Evolutionary conservation across 2,329 filamentous ascomycete genomes (phyloP).

Genomic region (Anthostomella pinea): DNA sequence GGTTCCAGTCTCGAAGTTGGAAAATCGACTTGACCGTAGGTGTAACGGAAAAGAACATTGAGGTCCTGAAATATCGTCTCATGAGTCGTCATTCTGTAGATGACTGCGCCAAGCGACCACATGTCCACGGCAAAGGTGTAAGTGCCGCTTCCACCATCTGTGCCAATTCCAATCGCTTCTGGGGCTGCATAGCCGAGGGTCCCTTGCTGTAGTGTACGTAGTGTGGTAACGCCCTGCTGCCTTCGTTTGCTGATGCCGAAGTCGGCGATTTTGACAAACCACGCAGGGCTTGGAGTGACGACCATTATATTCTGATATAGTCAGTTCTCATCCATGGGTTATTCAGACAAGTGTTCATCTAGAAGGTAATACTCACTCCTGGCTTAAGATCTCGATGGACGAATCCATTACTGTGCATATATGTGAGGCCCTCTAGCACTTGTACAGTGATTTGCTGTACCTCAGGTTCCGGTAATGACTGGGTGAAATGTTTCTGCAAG

Average conservation of each 20-base stretch:
- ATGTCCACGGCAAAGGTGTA: constrained; percentile 23
- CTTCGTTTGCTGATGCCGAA: constrained; percentile 27
- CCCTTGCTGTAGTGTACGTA: constrained; percentile 13
- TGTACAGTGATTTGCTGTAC: constrained; percentile 7
- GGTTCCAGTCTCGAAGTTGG: no score
- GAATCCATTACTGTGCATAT: constrained; percentile 14
- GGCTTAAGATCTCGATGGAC: constrained; percentile 14
- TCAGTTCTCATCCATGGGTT: no score
- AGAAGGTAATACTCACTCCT: constrained; percentile 1
- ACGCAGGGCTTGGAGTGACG: constrained; percentile 12
- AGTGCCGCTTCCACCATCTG: background rate
- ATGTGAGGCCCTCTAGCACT: constrained; percentile 8
- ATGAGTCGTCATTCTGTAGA: constrained; percentile 16
- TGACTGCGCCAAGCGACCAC: constrained; percentile 25
- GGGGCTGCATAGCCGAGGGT: constrained; percentile 23
- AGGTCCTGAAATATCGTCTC: no score
- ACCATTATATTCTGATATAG: constrained; percentile 31
- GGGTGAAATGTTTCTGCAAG: constrained; percentile 5
- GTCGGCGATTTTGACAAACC: constrained; percentile 30
- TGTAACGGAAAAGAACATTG: no score
- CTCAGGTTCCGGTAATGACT: constrained; percentile 7
- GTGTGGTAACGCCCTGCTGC: constrained; percentile 12
- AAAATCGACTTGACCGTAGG: no score
- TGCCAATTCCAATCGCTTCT: constrained; percentile 14
- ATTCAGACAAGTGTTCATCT: no score